These are phyloP conservation scores for Pyrenochaeta sp. DNA, from an alignment of 2,329 filamentous ascomycete genomes.

Conservation along the genomic window DNA sequence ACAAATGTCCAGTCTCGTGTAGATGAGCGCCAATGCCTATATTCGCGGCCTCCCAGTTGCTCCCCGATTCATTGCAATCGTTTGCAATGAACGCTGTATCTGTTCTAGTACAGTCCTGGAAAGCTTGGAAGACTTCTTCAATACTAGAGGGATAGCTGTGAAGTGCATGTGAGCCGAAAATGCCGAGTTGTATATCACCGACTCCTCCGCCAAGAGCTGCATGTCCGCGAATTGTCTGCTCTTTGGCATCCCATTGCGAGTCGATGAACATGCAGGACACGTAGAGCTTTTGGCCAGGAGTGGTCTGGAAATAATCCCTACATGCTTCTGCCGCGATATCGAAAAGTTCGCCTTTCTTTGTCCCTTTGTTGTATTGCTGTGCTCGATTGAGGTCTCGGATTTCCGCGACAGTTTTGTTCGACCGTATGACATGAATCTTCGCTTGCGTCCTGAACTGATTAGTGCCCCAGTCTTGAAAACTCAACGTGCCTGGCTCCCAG, in stretches of 20 bases:
- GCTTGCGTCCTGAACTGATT: slow-evolving; percentile 88
- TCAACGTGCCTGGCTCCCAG: slow-evolving; percentile 85
- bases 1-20: slow-evolving; percentile 87
- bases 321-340: slow-evolving; percentile 80
- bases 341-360: slow-evolving; percentile 76
- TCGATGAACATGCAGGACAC: slow-evolving; percentile 89
- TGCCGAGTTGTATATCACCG: slow-evolving; percentile 79
- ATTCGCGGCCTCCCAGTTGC: slow-evolving; percentile 94
- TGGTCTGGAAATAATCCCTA: slow-evolving; percentile 75
- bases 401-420: slow-evolving; percentile 83
- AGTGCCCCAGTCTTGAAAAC: slow-evolving; percentile 73
- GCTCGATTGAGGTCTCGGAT: slow-evolving; percentile 79
- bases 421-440: slow-evolving; percentile 84
- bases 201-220: slow-evolving; percentile 80
- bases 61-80: slow-evolving; percentile 84
- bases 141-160: slow-evolving; percentile 90
- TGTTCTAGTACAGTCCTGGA: slow-evolving; percentile 88
- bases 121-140: slow-evolving; percentile 88
- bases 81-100: slow-evolving; percentile 83
- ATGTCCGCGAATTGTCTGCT: slow-evolving; percentile 77
- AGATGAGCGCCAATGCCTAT: slow-evolving; percentile 93
- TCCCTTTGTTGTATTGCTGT: slow-evolving; percentile 76
- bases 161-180: slow-evolving; percentile 91
- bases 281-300: slow-evolving; percentile 82
- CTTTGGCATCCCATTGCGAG: slow-evolving; percentile 80